Percentiles rank a stretch among this genome's conserved stretches.
Evolutionary conservation across 2,329 filamentous ascomycete species (phyloP).

Genomic region (Colletotrichum aenigma): DNA sequence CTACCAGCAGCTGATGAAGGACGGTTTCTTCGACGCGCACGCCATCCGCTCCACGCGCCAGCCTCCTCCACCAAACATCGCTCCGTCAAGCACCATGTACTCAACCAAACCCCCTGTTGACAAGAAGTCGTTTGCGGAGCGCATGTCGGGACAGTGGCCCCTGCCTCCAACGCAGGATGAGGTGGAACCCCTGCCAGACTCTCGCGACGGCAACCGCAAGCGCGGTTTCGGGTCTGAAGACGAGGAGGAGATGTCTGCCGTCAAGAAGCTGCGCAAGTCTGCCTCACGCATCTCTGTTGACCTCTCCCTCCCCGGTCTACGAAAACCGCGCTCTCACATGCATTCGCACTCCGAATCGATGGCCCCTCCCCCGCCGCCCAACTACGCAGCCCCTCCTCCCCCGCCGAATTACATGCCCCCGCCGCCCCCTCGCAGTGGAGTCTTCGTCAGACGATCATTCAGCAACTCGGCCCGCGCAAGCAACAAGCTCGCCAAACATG

Average conservation of each 20-base stretch:
- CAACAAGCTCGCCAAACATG: constrained; percentile 30
- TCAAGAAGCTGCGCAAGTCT: constrained; percentile 59
- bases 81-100: constrained; percentile 7
- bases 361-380: constrained; percentile 23
- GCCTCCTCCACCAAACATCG: constrained; percentile 31
- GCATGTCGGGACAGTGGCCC: constrained; percentile 25
- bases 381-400: constrained; percentile 10
- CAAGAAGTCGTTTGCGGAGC: constrained; percentile 16
- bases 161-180: constrained; percentile 15
- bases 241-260: constrained; percentile 31
- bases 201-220: constrained; percentile 57
- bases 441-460: constrained; percentile 14
- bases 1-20: constrained; percentile 60
- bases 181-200: constrained; percentile 21
- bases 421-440: not conserved
- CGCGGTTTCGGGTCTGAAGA: constrained; percentile 42
- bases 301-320: constrained; percentile 34
- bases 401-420: not conserved
- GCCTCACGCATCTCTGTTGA: constrained; percentile 48
- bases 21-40: constrained; percentile 63
- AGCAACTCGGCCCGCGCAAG: constrained; percentile 20
- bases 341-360: constrained; percentile 27
- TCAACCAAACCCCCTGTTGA: constrained; percentile 13
- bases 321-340: constrained; percentile 28
- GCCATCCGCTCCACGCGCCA: constrained; percentile 62